phyloP scores from a whole-genome alignment of 176 grass and related monocot genomes.

The Melocanna baccifera region DNA sequence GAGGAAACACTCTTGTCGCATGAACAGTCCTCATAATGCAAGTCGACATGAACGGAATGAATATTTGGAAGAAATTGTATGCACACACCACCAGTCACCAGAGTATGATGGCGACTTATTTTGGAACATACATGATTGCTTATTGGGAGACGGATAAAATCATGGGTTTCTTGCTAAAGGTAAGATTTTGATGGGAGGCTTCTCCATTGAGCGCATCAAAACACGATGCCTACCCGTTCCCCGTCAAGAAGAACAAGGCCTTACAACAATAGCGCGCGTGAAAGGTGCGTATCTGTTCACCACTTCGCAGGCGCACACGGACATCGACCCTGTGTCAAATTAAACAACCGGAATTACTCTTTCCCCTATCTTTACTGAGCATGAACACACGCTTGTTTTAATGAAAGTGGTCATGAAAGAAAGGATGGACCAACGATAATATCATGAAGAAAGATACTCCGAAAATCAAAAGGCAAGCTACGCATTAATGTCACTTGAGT shows the following conservation, averaged over 20 bases:
- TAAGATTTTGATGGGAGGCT: background rate
- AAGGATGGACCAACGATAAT: background rate
- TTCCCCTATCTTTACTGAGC: too few species aligned
- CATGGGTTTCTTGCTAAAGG: background rate
- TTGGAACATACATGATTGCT: background rate
- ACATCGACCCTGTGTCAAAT: too few species aligned
- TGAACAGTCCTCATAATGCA: background rate
- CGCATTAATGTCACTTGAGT: background rate
- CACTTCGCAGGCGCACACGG: too few species aligned
- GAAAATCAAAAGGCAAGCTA: background rate
- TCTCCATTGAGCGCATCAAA: background rate
- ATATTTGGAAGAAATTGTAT: background rate
- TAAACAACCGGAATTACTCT: too few species aligned
- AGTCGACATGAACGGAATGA: background rate
- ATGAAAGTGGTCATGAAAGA: background rate
- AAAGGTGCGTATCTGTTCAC: background rate
- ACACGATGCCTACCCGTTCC: background rate
- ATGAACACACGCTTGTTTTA: too few species aligned
- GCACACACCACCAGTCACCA: background rate
- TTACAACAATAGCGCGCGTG: background rate
- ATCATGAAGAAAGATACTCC: background rate
- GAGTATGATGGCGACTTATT: background rate
- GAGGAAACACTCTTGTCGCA: background rate
- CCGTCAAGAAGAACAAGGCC: background rate
- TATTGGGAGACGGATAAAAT: background rate